These are phyloP conservation scores for Adenanthera pavonina DNA, from an alignment of 306 rosid species.

Conservation along the genomic window DNA sequence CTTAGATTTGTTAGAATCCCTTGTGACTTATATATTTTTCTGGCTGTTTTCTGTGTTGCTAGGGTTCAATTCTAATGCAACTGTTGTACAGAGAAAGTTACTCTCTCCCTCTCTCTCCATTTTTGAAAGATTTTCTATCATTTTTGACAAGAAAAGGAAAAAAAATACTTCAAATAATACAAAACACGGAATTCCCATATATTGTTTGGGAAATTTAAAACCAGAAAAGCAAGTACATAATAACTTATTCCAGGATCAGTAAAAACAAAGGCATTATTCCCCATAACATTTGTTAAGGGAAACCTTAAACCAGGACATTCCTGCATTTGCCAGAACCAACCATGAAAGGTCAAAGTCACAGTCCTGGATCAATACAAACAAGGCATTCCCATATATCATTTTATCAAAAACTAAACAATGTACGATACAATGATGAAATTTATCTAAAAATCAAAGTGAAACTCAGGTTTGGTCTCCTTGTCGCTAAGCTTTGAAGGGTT, in stretches of 20 bases:
- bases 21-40: too few relatives aligned
- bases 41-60: too few relatives aligned
- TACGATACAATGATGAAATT: neutral
- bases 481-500: neutral
- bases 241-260: neutral
- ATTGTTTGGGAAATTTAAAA: neutral
- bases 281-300: neutral
- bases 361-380: neutral
- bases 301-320: neutral
- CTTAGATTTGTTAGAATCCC: too few relatives aligned
- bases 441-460: neutral
- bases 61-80: too few relatives aligned
- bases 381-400: neutral
- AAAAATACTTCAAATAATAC: neutral
- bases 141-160: neutral
- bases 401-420: neutral
- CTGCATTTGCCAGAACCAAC: neutral
- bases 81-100: too few relatives aligned
- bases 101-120: too few relatives aligned
- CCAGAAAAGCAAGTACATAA: neutral
- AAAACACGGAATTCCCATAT: neutral
- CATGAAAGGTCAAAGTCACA: neutral
- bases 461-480: neutral
- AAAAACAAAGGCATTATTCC: neutral
- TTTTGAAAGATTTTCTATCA: too few relatives aligned